These are phyloP conservation scores for Plasmodium vivax DNA, from an alignment of 169 alveolate species.

Conservation along the genomic window DNA sequence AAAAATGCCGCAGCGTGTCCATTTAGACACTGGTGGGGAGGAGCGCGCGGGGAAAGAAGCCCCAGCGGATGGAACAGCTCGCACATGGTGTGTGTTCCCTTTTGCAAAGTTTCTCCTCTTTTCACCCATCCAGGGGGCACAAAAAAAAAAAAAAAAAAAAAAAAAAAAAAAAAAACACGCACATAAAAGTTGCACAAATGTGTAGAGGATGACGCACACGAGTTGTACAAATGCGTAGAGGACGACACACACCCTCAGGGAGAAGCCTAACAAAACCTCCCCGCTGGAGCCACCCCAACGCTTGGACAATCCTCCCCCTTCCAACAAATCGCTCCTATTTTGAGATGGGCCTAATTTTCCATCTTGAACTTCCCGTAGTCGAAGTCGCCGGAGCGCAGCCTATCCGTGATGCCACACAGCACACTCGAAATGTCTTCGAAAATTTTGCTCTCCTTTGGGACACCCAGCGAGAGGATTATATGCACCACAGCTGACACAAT, in stretches of 20 bases:
- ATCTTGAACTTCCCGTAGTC: conserved; percentile 9
- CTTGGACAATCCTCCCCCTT: background rate
- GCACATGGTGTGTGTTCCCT: background rate
- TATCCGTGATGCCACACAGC: background rate
- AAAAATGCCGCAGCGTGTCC: background rate
- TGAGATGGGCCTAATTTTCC: background rate
- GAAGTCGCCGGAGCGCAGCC: conserved; percentile 16
- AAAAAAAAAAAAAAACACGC: too few species aligned
- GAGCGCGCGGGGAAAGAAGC: background rate
- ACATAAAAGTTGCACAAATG: too few species aligned
- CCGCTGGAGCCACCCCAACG: background rate
- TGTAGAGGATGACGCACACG: background rate
- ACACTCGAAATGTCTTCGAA: background rate
- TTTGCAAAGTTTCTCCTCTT: background rate
- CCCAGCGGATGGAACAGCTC: background rate
- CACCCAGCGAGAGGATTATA: conserved; percentile 24
- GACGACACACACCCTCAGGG: background rate
- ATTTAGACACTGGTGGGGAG: background rate
- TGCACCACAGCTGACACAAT: conserved; percentile 19
- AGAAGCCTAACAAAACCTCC: background rate
- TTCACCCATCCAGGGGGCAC: background rate
- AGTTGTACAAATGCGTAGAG: background rate
- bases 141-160: too few species aligned
- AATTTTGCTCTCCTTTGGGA: conserved; percentile 11
- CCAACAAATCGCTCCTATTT: background rate